These are phyloP conservation scores for Syncephalastrum sp. DNA, from an alignment of 371 early-diverging fungal genomes.

Conservation along the genomic window DNA sequence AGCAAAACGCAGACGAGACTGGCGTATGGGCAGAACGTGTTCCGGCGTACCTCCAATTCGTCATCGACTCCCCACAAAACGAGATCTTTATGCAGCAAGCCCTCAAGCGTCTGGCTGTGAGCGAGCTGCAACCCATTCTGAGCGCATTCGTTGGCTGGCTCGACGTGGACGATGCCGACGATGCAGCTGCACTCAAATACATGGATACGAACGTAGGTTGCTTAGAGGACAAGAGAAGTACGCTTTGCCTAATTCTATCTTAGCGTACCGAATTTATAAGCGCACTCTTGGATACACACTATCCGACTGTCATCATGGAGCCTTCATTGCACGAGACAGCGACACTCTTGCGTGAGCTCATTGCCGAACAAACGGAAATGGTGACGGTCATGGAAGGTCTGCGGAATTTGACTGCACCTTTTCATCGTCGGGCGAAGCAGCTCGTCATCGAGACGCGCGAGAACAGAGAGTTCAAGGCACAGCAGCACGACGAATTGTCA, in stretches of 20 bases:
- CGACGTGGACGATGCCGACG: constrained; percentile 1
- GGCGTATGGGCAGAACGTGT: constrained; percentile 25
- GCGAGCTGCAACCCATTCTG: constrained; percentile 47
- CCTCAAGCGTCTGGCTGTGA: constrained; percentile 41
- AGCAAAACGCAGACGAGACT: constrained; percentile 10
- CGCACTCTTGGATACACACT: constrained; percentile 57
- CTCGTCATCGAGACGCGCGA: constrained; percentile 10
- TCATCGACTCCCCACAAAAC: constrained; percentile 55
- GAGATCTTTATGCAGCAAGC: constrained; percentile 64
- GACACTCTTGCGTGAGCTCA: constrained; percentile 30
- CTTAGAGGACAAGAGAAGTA: neutral
- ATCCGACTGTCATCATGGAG: constrained; percentile 58
- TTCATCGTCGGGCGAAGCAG: constrained; percentile 35
- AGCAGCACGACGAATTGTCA: constrained; percentile 11
- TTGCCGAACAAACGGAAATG: constrained; percentile 39
- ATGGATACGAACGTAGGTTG: neutral
- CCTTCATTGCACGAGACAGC: constrained; percentile 50
- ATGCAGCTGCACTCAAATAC: too few species aligned
- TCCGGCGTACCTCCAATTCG: constrained; percentile 32
- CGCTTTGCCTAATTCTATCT: neutral
- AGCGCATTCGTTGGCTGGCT: constrained; percentile 48
- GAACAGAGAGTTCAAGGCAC: constrained; percentile 19
- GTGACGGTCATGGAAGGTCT: constrained; percentile 48
- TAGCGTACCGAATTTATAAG: constrained; percentile 57
- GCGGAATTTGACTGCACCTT: constrained; percentile 50